Conservation (phyloP, 2,329 filamentous ascomycete species). For the Myriosclerotinia scirpicola region DNA sequence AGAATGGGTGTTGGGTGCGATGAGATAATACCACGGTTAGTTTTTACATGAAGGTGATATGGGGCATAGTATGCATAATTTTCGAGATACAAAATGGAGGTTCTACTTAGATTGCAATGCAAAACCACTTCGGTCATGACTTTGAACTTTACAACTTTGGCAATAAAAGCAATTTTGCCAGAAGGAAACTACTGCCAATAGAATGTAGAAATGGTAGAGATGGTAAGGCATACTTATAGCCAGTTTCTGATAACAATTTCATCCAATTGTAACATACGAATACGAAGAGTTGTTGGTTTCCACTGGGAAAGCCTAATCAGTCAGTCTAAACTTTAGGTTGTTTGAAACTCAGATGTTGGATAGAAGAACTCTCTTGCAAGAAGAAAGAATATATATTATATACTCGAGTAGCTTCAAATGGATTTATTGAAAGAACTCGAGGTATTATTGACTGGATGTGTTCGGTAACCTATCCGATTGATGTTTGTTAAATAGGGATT, state of each 20-base stretch:
- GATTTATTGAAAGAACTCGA: too few relatives aligned
- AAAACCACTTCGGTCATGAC: not conserved
- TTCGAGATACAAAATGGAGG: not conserved
- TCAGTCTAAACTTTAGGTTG: not conserved
- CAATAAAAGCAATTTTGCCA: too few relatives aligned
- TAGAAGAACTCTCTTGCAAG: not conserved
- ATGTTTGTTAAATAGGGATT: too few relatives aligned
- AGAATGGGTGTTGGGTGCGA: not conserved
- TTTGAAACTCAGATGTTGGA: not conserved
- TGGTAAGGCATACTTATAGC: constrained; percentile 3
- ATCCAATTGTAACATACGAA: not conserved
- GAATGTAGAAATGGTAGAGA: not conserved
- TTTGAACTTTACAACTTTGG: too few relatives aligned
- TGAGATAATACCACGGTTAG: not conserved
- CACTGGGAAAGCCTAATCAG: constrained; percentile 8
- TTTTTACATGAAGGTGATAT: not conserved
- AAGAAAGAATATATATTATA: not conserved
- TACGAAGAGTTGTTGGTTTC: constrained; percentile 12
- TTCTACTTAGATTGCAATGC: not conserved
- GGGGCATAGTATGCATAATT: not conserved
- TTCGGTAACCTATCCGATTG: too few relatives aligned
- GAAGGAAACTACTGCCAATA: too few relatives aligned
- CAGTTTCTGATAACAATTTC: not conserved
- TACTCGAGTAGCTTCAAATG: too few relatives aligned
- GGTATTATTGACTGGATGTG: too few relatives aligned